Evolutionary conservation across 108 stramenopile genomes (phyloP), one percentile per base, ranked within the genome.

Genomic region (Nitzschia sp.): DNA sequence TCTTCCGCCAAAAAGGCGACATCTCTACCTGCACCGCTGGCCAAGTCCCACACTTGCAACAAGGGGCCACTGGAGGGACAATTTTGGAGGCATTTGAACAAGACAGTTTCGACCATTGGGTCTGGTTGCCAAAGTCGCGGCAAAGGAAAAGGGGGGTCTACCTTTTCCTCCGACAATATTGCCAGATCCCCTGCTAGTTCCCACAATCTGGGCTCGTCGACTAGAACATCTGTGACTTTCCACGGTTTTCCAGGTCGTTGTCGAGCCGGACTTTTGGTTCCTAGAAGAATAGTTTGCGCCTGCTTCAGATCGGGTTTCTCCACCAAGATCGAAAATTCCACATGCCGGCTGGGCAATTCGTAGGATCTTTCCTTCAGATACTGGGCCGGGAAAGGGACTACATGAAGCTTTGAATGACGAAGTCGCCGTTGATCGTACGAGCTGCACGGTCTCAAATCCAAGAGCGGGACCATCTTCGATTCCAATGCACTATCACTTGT

Each of bases 61-160:
- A 9, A 56, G 5, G 23, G 3, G 2, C n/a, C 30, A 32, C 9
- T 53, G 26, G 11, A 5, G 23, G 31, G 78, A 58, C 58, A 58
- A 19, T 50, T 50, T 21, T 22, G 64, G 45, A 90, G 68, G 25
- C 81, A 28, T 26, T 84, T 84, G 9, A 87, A 32, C 16, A 93
- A 44, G 2, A 80, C 53, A 15, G 60, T 76, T 44, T 75, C 71
- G 2, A 93, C 80, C 77, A 93, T 79, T 15, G 75, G 62, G 73
- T 90, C 89, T 0, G 92, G 88, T 73, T 93, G 80, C 92, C 92
- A 93, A 13, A 93, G 66, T 48, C 88, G 81, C 15, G 86, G 78
- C 2, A 77, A 45, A 1, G 78, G 81, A 55, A 62, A 68, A 6
- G 28, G n/a, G 0, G n/a, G 15, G 6, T 50, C 35, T 30, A 21